Percentiles rank a stretch among this genome's conserved stretches.
Evolutionary conservation across 2,329 filamentous ascomycete species (phyloP).

Genomic region (Phialophora tarda): DNA sequence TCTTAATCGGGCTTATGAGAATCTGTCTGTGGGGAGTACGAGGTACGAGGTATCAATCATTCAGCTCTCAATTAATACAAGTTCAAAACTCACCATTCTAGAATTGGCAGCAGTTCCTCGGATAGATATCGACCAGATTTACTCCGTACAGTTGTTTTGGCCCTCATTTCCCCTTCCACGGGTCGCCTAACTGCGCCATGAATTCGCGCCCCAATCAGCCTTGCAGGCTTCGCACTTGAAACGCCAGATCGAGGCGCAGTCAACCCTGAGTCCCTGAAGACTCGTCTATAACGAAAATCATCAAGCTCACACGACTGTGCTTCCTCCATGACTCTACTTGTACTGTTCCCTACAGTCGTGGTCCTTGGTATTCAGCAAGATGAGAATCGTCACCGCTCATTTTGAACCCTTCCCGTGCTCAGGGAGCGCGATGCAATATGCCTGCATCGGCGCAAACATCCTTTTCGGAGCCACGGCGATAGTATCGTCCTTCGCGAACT

Average conservation of each 20-base stretch:
- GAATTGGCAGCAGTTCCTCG: no score
- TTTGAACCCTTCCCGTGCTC: constrained; percentile 6
- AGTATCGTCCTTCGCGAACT: neutral
- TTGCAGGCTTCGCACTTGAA: neutral
- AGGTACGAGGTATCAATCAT: no score
- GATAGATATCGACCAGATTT: no score
- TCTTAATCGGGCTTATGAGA: no score
- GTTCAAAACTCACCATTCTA: no score
- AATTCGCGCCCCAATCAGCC: neutral
- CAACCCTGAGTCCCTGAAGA: neutral
- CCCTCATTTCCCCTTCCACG: neutral
- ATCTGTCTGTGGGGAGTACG: no score
- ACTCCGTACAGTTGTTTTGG: no score
- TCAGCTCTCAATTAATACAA: no score
- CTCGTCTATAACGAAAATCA: neutral
- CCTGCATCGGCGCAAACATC: neutral
- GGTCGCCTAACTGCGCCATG: neutral
- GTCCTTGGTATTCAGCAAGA: neutral
- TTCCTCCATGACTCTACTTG: neutral
- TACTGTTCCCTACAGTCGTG: neutral
- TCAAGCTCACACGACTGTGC: no score
- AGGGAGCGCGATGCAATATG: constrained; percentile 4
- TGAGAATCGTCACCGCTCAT: neutral
- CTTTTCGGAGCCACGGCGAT: constrained; percentile 1
- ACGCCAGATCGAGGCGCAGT: constrained; percentile 1